A percentile compares a stretch with the other conserved stretches of the same genome.
phyloP scores from a whole-genome alignment of 257 asterid species.

The Eustoma russellianum region DNA sequence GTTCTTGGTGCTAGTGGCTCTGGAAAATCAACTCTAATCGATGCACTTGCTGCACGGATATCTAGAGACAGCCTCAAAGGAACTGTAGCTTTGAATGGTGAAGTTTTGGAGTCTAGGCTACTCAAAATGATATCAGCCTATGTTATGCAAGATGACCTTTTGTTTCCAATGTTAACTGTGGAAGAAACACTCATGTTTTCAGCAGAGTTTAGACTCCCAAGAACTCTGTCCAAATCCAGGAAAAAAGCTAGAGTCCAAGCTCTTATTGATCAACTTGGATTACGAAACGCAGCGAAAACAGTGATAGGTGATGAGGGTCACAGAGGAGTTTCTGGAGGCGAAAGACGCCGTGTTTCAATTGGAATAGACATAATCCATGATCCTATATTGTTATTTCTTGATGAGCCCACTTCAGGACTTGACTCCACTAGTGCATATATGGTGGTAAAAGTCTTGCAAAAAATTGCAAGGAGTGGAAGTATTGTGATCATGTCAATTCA shows the following conservation, averaged over 20 bases:
- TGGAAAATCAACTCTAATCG: slow-evolving; percentile 37
- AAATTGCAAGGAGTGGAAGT: slow-evolving; percentile 45
- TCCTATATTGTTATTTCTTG: slow-evolving; percentile 43
- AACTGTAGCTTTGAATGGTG: slow-evolving; percentile 25
- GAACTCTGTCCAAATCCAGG: slow-evolving; percentile 18
- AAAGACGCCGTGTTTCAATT: slow-evolving; percentile 36
- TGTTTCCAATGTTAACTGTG: slow-evolving; percentile 41
- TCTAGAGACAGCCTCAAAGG: slow-evolving; percentile 27
- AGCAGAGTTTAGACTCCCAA: slow-evolving; percentile 32
- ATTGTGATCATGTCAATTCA: slow-evolving; percentile 60
- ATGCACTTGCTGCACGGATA: slow-evolving; percentile 32
- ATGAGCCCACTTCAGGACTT: slow-evolving; percentile 65
- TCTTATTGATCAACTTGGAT: slow-evolving; percentile 29
- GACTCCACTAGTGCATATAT: slow-evolving; percentile 66
- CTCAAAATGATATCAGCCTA: slow-evolving; percentile 34
- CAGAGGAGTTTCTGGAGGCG: slow-evolving; percentile 38
- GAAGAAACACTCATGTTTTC: slow-evolving; percentile 43
- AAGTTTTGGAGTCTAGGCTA: slow-evolving; percentile 25
- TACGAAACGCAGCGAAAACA: slow-evolving; percentile 32
- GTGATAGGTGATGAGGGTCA: slow-evolving; percentile 42
- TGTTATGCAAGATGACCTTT: slow-evolving; percentile 39
- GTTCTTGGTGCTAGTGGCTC: slow-evolving; percentile 43
- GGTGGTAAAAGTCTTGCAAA: slow-evolving; percentile 47
- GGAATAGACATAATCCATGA: slow-evolving; percentile 40
- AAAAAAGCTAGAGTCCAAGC: slow-evolving; percentile 31